phyloP scores from a whole-genome alignment of 805 yeast species.

The Barnettozyma botsteinii region DNA sequence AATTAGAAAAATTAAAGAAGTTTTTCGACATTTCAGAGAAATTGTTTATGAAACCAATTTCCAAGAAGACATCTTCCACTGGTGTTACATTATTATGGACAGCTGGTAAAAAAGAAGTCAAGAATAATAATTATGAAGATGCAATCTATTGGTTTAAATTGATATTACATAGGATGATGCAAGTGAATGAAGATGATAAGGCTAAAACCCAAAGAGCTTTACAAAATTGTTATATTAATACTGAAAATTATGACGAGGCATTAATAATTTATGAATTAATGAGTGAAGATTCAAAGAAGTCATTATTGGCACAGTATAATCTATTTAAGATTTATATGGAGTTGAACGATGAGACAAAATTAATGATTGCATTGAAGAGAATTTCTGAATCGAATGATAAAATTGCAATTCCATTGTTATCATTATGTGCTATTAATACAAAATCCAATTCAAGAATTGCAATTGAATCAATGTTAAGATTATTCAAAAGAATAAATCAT shows the following conservation, averaged over 20 bases:
- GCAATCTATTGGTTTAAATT: conserved; percentile 26
- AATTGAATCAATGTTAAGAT: conserved; percentile 21
- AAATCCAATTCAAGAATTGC: conserved; percentile 23
- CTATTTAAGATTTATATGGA: conserved; percentile 23
- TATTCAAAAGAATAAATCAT: conserved; percentile 24
- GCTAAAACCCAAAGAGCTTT: conserved; percentile 35
- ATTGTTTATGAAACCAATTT: conserved; percentile 22
- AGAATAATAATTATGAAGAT: conserved; percentile 16
- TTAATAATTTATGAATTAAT: conserved; percentile 21
- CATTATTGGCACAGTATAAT: conserved; percentile 30
- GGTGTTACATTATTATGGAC: conserved; percentile 36
- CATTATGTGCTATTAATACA: conserved; percentile 29
- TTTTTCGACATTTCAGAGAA: conserved; percentile 27
- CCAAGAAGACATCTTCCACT: conserved; percentile 28
- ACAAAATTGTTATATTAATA: conserved; percentile 25
- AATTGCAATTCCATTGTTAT: conserved; percentile 29
- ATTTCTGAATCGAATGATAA: conserved; percentile 31
- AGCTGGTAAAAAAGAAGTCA: conserved; percentile 29
- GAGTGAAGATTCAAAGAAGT: conserved; percentile 18
- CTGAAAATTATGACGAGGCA: conserved; percentile 20
- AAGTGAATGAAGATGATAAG: conserved; percentile 25
- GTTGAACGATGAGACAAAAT: conserved; percentile 13
- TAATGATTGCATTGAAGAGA: conserved; percentile 27
- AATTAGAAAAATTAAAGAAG: conserved; percentile 20
- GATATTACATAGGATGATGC: conserved; percentile 23